phyloP scores from a whole-genome alignment of 2,329 filamentous ascomycete species.

The Alternaria sp. region DNA sequence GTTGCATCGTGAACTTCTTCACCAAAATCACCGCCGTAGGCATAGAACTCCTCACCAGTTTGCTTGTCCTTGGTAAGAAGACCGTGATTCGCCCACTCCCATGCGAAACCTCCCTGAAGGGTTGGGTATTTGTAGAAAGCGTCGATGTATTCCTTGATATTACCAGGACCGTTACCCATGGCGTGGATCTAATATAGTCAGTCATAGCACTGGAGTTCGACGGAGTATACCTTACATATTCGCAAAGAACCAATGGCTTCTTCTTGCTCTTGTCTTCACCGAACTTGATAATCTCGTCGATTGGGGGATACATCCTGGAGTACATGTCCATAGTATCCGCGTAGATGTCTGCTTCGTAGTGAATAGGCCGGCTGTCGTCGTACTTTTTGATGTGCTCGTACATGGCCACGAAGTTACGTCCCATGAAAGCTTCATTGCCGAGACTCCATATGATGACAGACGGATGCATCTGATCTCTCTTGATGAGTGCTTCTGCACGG shows the following conservation, averaged over 20 bases:
- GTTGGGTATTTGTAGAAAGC: constrained; percentile 68
- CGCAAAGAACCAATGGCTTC: constrained; percentile 67
- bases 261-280: constrained; percentile 51
- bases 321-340: constrained; percentile 71
- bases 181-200: constrained; percentile 57
- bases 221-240: constrained; percentile 51
- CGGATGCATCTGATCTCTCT: constrained; percentile 75
- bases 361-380: constrained; percentile 68
- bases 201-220: background rate
- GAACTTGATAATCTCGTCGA: constrained; percentile 62
- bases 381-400: constrained; percentile 66
- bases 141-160: constrained; percentile 72
- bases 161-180: constrained; percentile 79
- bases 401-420: constrained; percentile 74
- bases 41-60: constrained; percentile 52
- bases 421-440: constrained; percentile 78
- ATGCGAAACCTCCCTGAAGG: constrained; percentile 69
- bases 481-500: constrained; percentile 69
- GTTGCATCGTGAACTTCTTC: constrained; percentile 54
- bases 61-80: constrained; percentile 52
- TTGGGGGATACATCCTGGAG: constrained; percentile 71
- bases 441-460: constrained; percentile 78
- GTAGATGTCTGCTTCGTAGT: constrained; percentile 72
- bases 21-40: constrained; percentile 56
- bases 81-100: constrained; percentile 59